Percentiles rank a stretch among this genome's conserved stretches.
phyloP scores from a whole-genome alignment of 192 early-diverging fungal genomes.

The Backusella psychrophila region DNA sequence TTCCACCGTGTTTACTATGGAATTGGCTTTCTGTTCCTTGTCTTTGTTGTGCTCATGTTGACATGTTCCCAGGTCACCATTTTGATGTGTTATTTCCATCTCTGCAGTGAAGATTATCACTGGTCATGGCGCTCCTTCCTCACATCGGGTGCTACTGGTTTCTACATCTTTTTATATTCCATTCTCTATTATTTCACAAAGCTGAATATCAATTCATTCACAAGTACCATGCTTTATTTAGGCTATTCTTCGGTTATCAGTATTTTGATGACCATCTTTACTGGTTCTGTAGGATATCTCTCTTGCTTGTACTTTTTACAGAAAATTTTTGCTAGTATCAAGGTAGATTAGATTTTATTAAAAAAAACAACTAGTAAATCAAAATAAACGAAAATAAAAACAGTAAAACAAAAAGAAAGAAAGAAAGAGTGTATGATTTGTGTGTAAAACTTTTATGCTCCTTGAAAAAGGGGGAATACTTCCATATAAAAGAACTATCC shows the following conservation, averaged over 20 bases:
- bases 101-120: conserved; percentile 82
- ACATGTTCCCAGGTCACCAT: conserved; percentile 87
- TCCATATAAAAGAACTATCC: no score
- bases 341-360: conserved; percentile 61
- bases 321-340: conserved; percentile 84
- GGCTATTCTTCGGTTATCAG: conserved; percentile 83
- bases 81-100: conserved; percentile 86
- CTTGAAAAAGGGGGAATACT: no score
- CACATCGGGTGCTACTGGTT: conserved; percentile 81
- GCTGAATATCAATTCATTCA: conserved; percentile 75
- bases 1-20: conserved; percentile 92
- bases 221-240: conserved; percentile 83
- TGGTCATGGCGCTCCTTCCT: conserved; percentile 93
- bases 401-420: background rate
- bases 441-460: background rate
- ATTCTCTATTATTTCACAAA: conserved; percentile 85
- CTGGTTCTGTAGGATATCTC: conserved; percentile 69
- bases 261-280: conserved; percentile 72
- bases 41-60: conserved; percentile 81
- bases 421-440: background rate
- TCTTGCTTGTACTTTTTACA: conserved; percentile 78
- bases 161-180: conserved; percentile 91
- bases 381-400: background rate
- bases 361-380: background rate
- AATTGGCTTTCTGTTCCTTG: conserved; percentile 89